These are phyloP conservation scores for Diplosphaera chodatii DNA, from an alignment of 139 green algal species.

Conservation along the genomic window DNA sequence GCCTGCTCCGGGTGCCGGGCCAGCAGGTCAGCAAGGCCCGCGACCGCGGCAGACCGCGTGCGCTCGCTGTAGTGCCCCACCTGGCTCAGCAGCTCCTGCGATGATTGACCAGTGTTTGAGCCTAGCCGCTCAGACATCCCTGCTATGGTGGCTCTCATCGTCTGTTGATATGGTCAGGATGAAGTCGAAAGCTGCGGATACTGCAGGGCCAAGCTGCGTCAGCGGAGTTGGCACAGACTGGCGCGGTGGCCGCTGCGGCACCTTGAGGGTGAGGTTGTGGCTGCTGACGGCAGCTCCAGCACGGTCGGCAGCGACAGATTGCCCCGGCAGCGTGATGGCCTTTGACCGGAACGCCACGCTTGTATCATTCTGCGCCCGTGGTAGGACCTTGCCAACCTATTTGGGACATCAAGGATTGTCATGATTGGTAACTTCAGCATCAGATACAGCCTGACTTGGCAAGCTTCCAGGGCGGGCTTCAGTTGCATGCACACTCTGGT, in stretches of 20 bases:
- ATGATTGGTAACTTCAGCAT: no score
- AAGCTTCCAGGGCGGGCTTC: no score
- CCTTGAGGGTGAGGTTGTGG: constrained; percentile 75
- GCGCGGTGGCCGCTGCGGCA: constrained; percentile 7
- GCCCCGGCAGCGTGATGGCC: constrained; percentile 64
- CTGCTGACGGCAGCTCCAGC: constrained; percentile 54
- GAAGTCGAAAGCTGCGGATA: no score
- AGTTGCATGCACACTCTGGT: no score
- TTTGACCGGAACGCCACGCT: constrained; percentile 58
- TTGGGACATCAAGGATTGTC: no score
- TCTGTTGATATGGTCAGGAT: no score
- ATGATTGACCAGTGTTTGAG: not conserved
- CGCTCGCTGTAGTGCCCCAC: constrained; percentile 70
- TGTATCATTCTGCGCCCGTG: constrained; percentile 73
- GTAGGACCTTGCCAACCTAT: constrained; percentile 65
- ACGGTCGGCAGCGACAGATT: constrained; percentile 55
- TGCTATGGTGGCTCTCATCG: no score
- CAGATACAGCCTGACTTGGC: no score
- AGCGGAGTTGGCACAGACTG: no score
- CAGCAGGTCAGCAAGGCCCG: constrained; percentile 65
- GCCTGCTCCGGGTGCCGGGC: constrained; percentile 47
- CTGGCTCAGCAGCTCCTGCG: constrained; percentile 75
- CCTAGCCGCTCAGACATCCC: no score
- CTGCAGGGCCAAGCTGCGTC: no score
- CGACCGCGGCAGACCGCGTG: constrained; percentile 54